A percentile compares a stretch with the other conserved stretches of the same genome.
These are phyloP conservation scores for Nannizzia gypsea DNA, from an alignment of 2,329 filamentous ascomycete genomes.

Conservation along the genomic window DNA sequence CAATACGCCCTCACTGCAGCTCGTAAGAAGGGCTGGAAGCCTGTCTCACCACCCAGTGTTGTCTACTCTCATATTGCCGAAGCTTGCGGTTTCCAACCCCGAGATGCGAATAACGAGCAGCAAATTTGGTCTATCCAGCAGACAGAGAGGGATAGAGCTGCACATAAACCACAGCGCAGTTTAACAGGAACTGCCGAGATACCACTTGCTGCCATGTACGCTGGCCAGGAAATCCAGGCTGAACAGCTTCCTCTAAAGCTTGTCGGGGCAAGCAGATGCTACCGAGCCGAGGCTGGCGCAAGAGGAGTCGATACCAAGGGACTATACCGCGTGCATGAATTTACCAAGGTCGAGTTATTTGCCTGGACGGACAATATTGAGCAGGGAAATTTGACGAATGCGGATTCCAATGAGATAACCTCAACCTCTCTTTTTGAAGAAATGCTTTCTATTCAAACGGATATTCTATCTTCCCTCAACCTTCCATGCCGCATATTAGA, in stretches of 20 bases:
- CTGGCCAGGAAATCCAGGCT: conserved; percentile 55
- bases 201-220: conserved; percentile 81
- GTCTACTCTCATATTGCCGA: conserved; percentile 85
- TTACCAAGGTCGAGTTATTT: conserved; percentile 97
- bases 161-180: conserved; percentile 56
- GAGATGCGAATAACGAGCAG: conserved; percentile 80
- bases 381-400: conserved; percentile 14
- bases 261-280: conserved; percentile 82
- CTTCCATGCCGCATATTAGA: conserved; percentile 81
- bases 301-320: conserved; percentile 86
- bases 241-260: conserved; percentile 61
- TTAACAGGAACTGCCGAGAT: conserved; percentile 91
- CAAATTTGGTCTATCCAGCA: conserved; percentile 78
- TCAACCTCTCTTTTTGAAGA: conserved; percentile 56
- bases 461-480: conserved; percentile 64
- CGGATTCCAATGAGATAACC: background rate
- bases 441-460: conserved; percentile 74
- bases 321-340: conserved; percentile 93
- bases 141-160: conserved; percentile 47
- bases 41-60: conserved; percentile 73
- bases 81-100: conserved; percentile 87
- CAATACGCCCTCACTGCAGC: conserved; percentile 72
- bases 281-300: conserved; percentile 86
- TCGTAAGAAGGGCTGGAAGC: conserved; percentile 61
- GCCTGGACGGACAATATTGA: conserved; percentile 55